Conservation (phyloP, 192 early-diverging fungal species). For the Funneliformis geosporum region DNA sequence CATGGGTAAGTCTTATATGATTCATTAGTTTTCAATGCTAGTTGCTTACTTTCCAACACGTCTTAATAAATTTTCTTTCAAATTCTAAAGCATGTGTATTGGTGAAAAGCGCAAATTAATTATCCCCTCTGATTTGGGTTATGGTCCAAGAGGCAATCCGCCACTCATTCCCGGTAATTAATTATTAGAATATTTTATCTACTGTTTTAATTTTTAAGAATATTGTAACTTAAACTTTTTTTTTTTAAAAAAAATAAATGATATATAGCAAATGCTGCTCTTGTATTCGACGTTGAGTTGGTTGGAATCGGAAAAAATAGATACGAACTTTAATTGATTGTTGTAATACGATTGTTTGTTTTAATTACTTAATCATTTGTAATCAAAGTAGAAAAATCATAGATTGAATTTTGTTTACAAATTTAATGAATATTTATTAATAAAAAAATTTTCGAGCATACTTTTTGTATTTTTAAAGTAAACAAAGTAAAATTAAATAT, state of each 20-base stretch:
- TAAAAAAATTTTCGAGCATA: too few species aligned
- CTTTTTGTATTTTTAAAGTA: too few species aligned
- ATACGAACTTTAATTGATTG: slow-evolving; percentile 13
- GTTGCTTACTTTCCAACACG: neutral
- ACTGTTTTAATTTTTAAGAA: too few species aligned
- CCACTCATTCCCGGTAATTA: slow-evolving; percentile 42
- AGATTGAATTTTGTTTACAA: too few species aligned
- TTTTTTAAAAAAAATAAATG: neutral
- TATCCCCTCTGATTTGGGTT: slow-evolving; percentile 67
- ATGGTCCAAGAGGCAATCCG: slow-evolving; percentile 54
- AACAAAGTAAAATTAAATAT: too few species aligned
- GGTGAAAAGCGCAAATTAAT: slow-evolving; percentile 76
- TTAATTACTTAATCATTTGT: too few species aligned
- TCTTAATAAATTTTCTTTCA: neutral
- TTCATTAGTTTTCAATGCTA: neutral
- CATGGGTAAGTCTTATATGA: slow-evolving; percentile 38
- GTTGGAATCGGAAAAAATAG: slow-evolving; percentile 52
- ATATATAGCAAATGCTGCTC: slow-evolving; percentile 45
- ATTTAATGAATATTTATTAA: too few species aligned
- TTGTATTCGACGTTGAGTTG: slow-evolving; percentile 82
- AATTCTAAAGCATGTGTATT: slow-evolving; percentile 64
- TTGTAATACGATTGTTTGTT: neutral
- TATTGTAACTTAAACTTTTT: neutral
- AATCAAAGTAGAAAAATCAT: too few species aligned
- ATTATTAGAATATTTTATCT: neutral